Evolutionary conservation across 495 filamentous ascomycete species (phyloP).

Genomic region (Xylaria telfairii): DNA sequence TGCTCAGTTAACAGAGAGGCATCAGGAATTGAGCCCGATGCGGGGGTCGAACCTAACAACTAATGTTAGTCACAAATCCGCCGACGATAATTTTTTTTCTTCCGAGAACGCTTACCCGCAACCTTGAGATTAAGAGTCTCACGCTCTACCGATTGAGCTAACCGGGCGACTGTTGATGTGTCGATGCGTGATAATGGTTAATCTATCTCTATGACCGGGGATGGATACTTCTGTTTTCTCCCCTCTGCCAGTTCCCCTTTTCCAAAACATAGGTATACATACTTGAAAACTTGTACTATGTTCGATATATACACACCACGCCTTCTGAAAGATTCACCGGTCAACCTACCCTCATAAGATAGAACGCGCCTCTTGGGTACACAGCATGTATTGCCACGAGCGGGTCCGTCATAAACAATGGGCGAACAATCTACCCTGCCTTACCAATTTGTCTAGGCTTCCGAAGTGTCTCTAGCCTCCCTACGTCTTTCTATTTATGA

Average conservation of each 20-base stretch:
- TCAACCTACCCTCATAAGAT: background rate
- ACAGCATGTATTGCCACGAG: background rate
- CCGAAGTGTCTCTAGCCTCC: background rate
- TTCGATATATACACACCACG: background rate
- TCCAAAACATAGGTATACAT: background rate
- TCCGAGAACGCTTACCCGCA: conserved; percentile 51
- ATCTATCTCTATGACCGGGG: background rate
- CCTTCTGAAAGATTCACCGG: background rate
- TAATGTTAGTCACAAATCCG: conserved; percentile 6
- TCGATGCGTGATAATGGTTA: background rate
- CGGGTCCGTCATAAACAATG: background rate
- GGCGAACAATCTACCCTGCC: background rate
- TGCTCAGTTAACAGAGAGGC: conserved; percentile 27
- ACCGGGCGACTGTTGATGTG: conserved; percentile 42
- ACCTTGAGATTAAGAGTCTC: conserved; percentile 82
- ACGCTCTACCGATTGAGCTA: conserved; percentile 87
- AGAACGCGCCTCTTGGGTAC: background rate
- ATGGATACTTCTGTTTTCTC: background rate
- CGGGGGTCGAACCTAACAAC: conserved; percentile 54
- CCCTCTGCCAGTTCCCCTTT: background rate
- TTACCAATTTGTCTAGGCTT: no score
- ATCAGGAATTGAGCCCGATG: conserved; percentile 52
- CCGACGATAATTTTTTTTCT: background rate
- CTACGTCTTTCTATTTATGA: background rate
- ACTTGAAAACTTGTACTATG: background rate